Percentiles rank a stretch among this genome's conserved stretches.
Conservation (phyloP, 2,329 filamentous ascomycete species). For the Paraphoma chrysanthemicola region DNA sequence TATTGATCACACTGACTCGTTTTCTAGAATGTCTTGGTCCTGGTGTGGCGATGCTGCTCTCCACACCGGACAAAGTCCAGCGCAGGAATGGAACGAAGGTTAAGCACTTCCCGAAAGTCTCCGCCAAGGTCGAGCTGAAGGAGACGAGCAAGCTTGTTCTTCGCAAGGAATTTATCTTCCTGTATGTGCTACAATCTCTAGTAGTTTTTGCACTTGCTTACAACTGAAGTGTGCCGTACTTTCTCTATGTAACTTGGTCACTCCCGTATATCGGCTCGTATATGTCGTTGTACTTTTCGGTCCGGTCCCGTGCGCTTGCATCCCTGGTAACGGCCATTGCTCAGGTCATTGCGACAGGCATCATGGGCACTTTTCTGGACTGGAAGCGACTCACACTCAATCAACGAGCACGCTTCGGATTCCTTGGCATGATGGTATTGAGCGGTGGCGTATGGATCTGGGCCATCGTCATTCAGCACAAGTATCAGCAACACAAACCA, state of each 20-base stretch:
- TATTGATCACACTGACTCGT: not conserved
- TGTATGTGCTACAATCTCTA: not conserved
- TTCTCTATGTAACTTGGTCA: conserved; percentile 28
- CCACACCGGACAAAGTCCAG: conserved; percentile 19
- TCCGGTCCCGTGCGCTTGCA: conserved; percentile 19
- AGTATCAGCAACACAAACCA: conserved; percentile 30
- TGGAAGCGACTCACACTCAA: no score
- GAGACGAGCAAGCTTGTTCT: conserved; percentile 13
- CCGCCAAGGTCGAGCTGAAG: conserved; percentile 12
- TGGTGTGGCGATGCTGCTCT: conserved; percentile 22
- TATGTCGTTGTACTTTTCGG: conserved; percentile 23
- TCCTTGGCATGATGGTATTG: conserved; percentile 2
- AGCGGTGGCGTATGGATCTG: conserved; percentile 39
- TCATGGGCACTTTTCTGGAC: no score
- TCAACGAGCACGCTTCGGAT: no score
- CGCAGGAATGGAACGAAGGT: conserved; percentile 17
- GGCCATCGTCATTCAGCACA: conserved; percentile 36
- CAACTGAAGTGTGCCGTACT: conserved; percentile 20
- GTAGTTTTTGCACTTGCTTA: not conserved
- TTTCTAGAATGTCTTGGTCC: conserved; percentile 17
- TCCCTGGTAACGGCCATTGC: conserved; percentile 29
- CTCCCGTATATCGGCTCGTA: conserved; percentile 24
- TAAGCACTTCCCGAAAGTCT: conserved; percentile 7
- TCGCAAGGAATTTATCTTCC: conserved; percentile 6
- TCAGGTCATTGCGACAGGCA: conserved; percentile 23